Conservation (phyloP, 352 stramenopile species). For the Ophiocytium majus region DNA sequence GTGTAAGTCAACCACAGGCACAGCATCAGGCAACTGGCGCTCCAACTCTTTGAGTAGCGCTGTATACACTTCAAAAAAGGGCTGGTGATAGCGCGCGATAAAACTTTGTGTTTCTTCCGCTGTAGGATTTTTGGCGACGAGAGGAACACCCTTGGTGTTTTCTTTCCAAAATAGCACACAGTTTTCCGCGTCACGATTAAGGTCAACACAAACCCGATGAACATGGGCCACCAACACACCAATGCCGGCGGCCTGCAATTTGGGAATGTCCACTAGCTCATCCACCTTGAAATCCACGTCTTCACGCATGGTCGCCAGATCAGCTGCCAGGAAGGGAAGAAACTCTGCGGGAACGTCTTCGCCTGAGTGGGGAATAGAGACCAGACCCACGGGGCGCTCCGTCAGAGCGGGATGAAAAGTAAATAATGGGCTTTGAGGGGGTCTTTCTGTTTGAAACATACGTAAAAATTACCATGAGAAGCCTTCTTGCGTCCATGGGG, state of each 20-base stretch:
- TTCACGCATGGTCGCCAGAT: background rate
- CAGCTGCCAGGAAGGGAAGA: background rate
- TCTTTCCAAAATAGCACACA: background rate
- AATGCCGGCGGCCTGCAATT: background rate
- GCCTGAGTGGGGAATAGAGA: conserved; percentile 7
- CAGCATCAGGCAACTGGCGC: background rate
- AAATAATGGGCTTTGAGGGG: background rate
- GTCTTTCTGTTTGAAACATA: background rate
- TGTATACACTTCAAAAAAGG: background rate
- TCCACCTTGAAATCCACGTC: conserved; percentile 1
- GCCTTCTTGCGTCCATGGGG: background rate
- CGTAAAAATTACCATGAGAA: background rate
- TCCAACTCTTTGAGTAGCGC: background rate
- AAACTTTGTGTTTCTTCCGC: background rate
- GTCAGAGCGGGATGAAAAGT: background rate
- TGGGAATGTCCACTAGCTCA: background rate
- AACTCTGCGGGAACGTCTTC: background rate
- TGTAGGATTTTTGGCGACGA: background rate
- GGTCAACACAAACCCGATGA: background rate
- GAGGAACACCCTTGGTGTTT: background rate
- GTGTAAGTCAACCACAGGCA: background rate
- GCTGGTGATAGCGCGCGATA: background rate
- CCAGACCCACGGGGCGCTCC: background rate
- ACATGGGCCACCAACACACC: background rate
- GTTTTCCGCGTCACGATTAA: conserved; percentile 4